Conservation (phyloP, 352 stramenopile genomes). For the Phytophthora idaei region DNA sequence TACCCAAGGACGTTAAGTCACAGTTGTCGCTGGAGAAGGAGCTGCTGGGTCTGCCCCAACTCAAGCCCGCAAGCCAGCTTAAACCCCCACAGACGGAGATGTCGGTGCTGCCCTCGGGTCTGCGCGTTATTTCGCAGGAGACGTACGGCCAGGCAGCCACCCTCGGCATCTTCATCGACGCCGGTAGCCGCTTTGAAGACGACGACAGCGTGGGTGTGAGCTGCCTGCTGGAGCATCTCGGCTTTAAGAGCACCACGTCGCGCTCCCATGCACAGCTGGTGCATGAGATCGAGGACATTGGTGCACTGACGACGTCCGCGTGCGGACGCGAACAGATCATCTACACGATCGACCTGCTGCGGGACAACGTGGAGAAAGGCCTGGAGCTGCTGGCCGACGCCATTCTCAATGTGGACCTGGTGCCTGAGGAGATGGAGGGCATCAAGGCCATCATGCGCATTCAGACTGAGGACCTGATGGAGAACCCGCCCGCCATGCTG, state of each 20-base stretch:
- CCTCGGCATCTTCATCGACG: conserved; percentile 94
- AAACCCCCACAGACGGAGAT: conserved; percentile 90
- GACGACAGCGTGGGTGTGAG: conserved; percentile 86
- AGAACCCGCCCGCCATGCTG: conserved; percentile 83
- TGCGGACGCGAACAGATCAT: conserved; percentile 96
- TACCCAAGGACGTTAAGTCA: conserved; percentile 38
- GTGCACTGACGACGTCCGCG: conserved; percentile 91
- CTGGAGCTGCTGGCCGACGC: conserved; percentile 92
- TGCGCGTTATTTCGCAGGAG: conserved; percentile 97
- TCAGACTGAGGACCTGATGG: conserved; percentile 92
- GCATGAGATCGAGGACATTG: conserved; percentile 93
- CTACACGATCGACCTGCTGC: conserved; percentile 96
- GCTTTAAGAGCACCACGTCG: conserved; percentile 93
- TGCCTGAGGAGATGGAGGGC: conserved; percentile 88
- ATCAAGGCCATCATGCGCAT: conserved; percentile 95
- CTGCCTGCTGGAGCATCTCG: conserved; percentile 95
- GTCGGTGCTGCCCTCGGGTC: conserved; percentile 92
- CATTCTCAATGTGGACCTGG: conserved; percentile 80
- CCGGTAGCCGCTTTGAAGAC: conserved; percentile 88
- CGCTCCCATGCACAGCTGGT: conserved; percentile 87
- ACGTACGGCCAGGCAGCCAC: conserved; percentile 96
- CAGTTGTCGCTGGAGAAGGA: conserved; percentile 69
- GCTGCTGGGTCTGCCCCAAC: conserved; percentile 70
- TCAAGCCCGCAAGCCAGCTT: conserved; percentile 86
- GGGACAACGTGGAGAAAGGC: conserved; percentile 92